Conservation (phyloP, 768 basidiomycete genomes). For the Macrolepiota albuminosa region DNA sequence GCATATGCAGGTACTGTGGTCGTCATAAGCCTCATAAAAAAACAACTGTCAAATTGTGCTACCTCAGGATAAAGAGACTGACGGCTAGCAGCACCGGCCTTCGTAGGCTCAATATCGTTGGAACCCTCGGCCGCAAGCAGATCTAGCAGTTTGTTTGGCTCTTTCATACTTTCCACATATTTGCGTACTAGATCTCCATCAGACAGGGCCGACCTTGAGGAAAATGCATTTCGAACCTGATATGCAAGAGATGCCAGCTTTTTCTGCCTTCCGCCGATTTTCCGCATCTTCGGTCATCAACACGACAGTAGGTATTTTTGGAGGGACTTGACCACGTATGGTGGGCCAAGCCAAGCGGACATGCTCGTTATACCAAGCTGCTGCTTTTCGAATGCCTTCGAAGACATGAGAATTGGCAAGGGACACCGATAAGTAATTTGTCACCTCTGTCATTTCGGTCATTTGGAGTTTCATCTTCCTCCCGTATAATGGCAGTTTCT, state of each 20-base stretch:
- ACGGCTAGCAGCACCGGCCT: slow-evolving; percentile 44
- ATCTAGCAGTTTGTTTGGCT: slow-evolving; percentile 68
- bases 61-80: slow-evolving; percentile 76
- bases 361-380: slow-evolving; percentile 84
- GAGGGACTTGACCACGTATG: slow-evolving; percentile 42
- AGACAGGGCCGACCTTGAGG: neutral
- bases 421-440: slow-evolving; percentile 5
- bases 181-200: slow-evolving; percentile 47
- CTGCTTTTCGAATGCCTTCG: slow-evolving; percentile 82
- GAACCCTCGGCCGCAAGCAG: slow-evolving; percentile 68
- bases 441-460: slow-evolving; percentile 92
- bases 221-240: slow-evolving; percentile 44
- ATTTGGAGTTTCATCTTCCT: slow-evolving; percentile 81
- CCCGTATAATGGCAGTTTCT: slow-evolving; percentile 74
- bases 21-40: neutral
- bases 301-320: slow-evolving; percentile 55
- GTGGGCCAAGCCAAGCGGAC: slow-evolving; percentile 48
- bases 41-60: slow-evolving; percentile 12
- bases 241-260: slow-evolving; percentile 51
- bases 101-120: slow-evolving; percentile 60
- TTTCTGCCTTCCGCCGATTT: slow-evolving; percentile 72
- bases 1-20: slow-evolving; percentile 70
- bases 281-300: slow-evolving; percentile 88
- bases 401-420: neutral
- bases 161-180: slow-evolving; percentile 75